A percentile compares a stretch with the other conserved stretches of the same genome.
Conservation (phyloP, 2,329 filamentous ascomycete species). For the Coniochaeta sp. region DNA sequence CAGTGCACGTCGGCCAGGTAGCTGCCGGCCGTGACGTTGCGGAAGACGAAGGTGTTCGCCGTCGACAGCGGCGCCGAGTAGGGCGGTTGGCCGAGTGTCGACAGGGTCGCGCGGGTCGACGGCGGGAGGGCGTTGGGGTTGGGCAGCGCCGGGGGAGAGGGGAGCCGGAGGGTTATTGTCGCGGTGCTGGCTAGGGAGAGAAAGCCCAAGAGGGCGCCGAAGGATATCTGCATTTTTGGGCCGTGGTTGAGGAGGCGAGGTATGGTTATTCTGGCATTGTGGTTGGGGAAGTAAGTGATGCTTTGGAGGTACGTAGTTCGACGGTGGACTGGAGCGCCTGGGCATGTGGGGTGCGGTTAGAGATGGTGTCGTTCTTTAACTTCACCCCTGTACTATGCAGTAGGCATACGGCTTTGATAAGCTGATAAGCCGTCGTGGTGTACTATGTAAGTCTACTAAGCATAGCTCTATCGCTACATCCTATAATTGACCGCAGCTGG, state of each 20-base stretch:
- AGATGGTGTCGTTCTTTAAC: neutral
- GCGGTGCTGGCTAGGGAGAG: conserved; percentile 28
- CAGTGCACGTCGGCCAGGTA: conserved; percentile 81
- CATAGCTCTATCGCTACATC: too few species aligned
- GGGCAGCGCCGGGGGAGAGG: conserved; percentile 27
- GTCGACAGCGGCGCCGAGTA: conserved; percentile 56
- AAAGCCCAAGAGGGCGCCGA: conserved; percentile 25
- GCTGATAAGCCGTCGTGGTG: too few species aligned
- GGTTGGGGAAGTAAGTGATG: neutral
- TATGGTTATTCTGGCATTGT: neutral
- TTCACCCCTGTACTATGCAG: neutral
- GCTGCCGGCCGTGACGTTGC: conserved; percentile 60
- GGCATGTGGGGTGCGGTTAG: neutral
- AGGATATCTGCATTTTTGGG: conserved; percentile 24
- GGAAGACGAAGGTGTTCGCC: conserved; percentile 68
- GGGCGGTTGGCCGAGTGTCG: conserved; percentile 26
- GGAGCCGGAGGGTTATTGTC: conserved; percentile 38
- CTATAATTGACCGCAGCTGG: too few species aligned
- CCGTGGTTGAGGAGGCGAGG: conserved; percentile 6
- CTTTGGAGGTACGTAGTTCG: neutral
- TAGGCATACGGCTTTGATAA: too few species aligned
- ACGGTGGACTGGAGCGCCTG: neutral
- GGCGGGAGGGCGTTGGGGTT: conserved; percentile 52
- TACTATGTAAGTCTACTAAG: too few species aligned
- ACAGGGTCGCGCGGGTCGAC: conserved; percentile 58